phyloP scores from a whole-genome alignment of 345 rosid species.

The Lepidium aucheri region DNA sequence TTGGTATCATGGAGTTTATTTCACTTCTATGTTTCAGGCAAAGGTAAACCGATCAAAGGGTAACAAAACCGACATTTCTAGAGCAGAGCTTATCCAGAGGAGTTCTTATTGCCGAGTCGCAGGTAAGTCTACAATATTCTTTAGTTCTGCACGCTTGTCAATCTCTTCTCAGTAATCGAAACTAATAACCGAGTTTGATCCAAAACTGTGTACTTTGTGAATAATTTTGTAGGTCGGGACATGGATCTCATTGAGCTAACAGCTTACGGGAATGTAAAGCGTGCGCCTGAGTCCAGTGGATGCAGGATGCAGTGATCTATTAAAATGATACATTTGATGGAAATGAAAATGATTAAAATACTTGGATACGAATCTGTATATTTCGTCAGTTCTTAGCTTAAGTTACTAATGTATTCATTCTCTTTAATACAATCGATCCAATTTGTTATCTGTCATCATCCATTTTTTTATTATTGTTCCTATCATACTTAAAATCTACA shows the following conservation, averaged over 20 bases:
- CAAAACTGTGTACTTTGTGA: not conserved
- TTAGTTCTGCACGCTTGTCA: not conserved
- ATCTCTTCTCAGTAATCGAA: not conserved
- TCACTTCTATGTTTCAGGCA: constrained; percentile 37
- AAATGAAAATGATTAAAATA: not conserved
- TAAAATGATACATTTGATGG: not conserved
- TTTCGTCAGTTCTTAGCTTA: not conserved
- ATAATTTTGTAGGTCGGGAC: constrained; percentile 49
- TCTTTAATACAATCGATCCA: not conserved
- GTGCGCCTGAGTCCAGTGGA: constrained; percentile 48
- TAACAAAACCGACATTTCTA: constrained; percentile 67
- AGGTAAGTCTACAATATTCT: constrained; percentile 31
- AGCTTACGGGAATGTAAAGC: constrained; percentile 80
- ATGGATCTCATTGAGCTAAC: constrained; percentile 89
- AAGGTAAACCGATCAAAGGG: constrained; percentile 88
- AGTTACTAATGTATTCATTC: not conserved
- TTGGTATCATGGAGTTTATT: not conserved
- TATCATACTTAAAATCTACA: no score
- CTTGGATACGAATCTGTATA: not conserved
- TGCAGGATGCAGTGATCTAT: constrained; percentile 71
- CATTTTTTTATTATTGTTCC: no score
- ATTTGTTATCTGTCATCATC: no score
- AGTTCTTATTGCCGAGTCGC: constrained; percentile 89
- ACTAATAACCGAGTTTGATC: not conserved
- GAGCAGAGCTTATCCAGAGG: constrained; percentile 73